Conservation (phyloP, 2,329 filamentous ascomycete species). For the Fusarium redolens region DNA sequence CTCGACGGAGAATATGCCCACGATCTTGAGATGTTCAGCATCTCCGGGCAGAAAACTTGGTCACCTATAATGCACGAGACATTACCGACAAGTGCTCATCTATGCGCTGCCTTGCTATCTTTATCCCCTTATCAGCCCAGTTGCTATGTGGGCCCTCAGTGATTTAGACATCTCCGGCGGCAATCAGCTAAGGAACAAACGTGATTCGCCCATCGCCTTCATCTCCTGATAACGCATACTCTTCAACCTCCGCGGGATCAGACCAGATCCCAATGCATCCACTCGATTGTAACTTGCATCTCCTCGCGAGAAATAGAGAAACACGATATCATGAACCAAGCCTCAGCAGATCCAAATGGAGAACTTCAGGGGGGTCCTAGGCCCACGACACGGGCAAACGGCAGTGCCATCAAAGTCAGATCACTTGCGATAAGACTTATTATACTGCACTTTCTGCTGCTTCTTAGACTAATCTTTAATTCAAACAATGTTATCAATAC, state of each 20-base stretch:
- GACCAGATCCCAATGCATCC: conserved; percentile 24
- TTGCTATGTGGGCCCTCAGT: conserved; percentile 27
- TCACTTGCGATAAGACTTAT: conserved; percentile 24
- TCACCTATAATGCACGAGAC: conserved; percentile 12
- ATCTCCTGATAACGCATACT: conserved; percentile 35
- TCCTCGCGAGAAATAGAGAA: conserved; percentile 44
- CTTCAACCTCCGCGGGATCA: conserved; percentile 44
- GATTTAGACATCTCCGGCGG: conserved; percentile 44
- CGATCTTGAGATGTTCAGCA: neutral
- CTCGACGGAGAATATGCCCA: neutral
- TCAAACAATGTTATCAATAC: neutral
- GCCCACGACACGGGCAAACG: conserved; percentile 13
- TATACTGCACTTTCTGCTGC: conserved; percentile 17
- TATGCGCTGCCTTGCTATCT: conserved; percentile 17
- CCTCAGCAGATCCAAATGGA: conserved; percentile 23
- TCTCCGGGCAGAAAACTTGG: conserved; percentile 10
- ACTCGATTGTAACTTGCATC: conserved; percentile 44
- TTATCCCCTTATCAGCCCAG: conserved; percentile 34
- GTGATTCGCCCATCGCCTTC: conserved; percentile 41
- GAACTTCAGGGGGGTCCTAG: conserved; percentile 1
- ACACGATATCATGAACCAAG: conserved; percentile 30
- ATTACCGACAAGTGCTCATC: conserved; percentile 1
- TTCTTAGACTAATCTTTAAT: neutral
- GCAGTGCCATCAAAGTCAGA: conserved; percentile 20
- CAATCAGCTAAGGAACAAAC: conserved; percentile 32